phyloP scores from a whole-genome alignment of 108 stramenopile species.

The Epithemia pelagica region DNA sequence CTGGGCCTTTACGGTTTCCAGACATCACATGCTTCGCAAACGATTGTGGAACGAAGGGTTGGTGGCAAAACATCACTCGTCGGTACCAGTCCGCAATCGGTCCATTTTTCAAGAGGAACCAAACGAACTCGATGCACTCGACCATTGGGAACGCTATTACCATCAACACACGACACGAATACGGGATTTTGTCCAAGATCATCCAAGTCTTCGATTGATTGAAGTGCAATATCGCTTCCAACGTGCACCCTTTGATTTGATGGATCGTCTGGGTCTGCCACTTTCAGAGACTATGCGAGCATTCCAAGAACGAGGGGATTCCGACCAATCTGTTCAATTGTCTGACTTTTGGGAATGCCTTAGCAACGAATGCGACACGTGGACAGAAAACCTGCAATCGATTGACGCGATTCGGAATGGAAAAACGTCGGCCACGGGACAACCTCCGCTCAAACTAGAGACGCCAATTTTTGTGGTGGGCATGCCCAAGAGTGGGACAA shows the following conservation, averaged over 20 bases:
- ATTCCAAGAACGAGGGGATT: not conserved
- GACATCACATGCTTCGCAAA: slow-evolving; percentile 17
- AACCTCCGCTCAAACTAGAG: not conserved
- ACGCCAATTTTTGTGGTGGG: slow-evolving; percentile 24
- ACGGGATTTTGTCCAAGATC: not conserved
- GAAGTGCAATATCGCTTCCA: slow-evolving; percentile 1
- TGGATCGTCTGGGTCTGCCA: not conserved
- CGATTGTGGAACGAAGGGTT: slow-evolving; percentile 6
- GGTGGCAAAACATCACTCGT: not conserved
- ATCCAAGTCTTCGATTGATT: slow-evolving; percentile 22
- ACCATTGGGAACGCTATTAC: not conserved
- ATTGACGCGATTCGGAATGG: too few relatives aligned
- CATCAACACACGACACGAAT: slow-evolving; percentile 7
- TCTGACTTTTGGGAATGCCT: not conserved
- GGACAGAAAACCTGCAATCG: not conserved
- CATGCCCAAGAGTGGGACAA: slow-evolving; percentile 25
- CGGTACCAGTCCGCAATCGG: not conserved
- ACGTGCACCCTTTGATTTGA: not conserved
- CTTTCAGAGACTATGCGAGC: too few relatives aligned
- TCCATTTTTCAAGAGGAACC: not conserved
- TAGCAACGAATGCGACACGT: not conserved
- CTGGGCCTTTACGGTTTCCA: slow-evolving; percentile 22
- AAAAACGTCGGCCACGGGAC: not conserved
- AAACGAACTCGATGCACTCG: not conserved
- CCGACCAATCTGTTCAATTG: too few relatives aligned